Evolutionary conservation across 495 filamentous ascomycete genomes (phyloP).

Genomic region (Neurospora sublineolata): DNA sequence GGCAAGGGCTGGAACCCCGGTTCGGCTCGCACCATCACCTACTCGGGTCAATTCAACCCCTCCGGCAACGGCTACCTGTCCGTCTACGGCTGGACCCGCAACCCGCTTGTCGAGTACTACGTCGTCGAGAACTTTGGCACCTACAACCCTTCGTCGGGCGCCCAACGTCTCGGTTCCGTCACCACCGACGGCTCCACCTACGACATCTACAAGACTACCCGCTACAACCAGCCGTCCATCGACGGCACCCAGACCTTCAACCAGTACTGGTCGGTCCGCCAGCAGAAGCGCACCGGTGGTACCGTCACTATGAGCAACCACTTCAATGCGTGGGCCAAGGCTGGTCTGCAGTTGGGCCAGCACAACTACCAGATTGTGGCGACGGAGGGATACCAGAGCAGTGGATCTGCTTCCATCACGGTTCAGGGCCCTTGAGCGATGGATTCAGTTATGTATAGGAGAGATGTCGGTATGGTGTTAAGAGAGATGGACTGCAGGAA

Average conservation of each 20-base stretch:
- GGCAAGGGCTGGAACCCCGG: constrained; percentile 55
- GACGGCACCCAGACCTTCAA: constrained; percentile 43
- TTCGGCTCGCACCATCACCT: constrained; percentile 17
- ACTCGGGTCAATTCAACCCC: constrained; percentile 39
- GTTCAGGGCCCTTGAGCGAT: constrained; percentile 16
- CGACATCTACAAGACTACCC: constrained; percentile 48
- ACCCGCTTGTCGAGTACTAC: constrained; percentile 52
- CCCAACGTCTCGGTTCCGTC: constrained; percentile 42
- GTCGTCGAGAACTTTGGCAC: constrained; percentile 43
- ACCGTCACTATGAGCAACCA: constrained; percentile 39
- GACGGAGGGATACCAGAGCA: constrained; percentile 47
- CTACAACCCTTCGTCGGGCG: constrained; percentile 43
- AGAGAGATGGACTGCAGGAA: background rate
- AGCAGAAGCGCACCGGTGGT: constrained; percentile 32
- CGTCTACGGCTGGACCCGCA: constrained; percentile 48
- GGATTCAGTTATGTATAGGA: background rate
- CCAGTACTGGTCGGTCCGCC: constrained; percentile 47
- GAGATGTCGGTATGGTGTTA: background rate
- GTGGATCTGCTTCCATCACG: constrained; percentile 39
- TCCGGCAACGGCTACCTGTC: constrained; percentile 45
- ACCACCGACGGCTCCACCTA: constrained; percentile 50
- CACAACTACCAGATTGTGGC: constrained; percentile 50
- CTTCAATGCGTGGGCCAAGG: constrained; percentile 45
- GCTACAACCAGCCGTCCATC: constrained; percentile 49
- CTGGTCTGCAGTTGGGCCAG: constrained; percentile 39